Percentiles rank a stretch among this genome's conserved stretches.
These are phyloP conservation scores for Ceratobasidium sp. DNA, from an alignment of 1,284 basidiomycete species.

Conservation along the genomic window DNA sequence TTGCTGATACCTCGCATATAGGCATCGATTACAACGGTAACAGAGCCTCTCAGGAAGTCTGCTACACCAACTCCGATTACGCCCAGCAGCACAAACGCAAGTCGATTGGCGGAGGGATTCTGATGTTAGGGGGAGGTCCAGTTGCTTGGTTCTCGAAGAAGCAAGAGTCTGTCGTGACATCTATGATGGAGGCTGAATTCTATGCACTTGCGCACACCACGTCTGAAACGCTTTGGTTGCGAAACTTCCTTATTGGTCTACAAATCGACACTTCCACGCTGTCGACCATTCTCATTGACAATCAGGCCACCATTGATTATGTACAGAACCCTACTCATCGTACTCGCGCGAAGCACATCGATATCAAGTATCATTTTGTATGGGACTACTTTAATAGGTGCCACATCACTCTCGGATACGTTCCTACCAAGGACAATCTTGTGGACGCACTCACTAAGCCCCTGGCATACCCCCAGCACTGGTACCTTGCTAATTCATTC, in stretches of 20 bases:
- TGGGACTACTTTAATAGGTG: not conserved
- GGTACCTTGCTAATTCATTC: slow-evolving; percentile 16
- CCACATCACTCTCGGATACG: slow-evolving; percentile 32
- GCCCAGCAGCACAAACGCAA: not conserved
- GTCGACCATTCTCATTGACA: slow-evolving; percentile 45
- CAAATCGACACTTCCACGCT: not conserved
- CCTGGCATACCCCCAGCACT: slow-evolving; percentile 33
- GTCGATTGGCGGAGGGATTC: slow-evolving; percentile 20
- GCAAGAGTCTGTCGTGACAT: slow-evolving; percentile 5
- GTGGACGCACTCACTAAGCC: slow-evolving; percentile 50
- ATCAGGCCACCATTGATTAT: slow-evolving; percentile 45
- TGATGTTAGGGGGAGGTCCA: slow-evolving; percentile 22
- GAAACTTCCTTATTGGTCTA: slow-evolving; percentile 18
- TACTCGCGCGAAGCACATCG: slow-evolving; percentile 44
- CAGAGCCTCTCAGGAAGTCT: slow-evolving; percentile 4
- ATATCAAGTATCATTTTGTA: slow-evolving; percentile 22
- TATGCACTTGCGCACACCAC: not conserved
- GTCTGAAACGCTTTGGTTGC: slow-evolving; percentile 25
- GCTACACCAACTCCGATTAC: slow-evolving; percentile 11
- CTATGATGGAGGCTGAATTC: slow-evolving; percentile 24
- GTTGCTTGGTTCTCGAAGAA: slow-evolving; percentile 21
- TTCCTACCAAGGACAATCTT: slow-evolving; percentile 46
- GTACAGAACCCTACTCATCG: slow-evolving; percentile 43
- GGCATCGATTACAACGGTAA: slow-evolving; percentile 30
- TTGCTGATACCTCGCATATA: not conserved